A percentile compares a stretch with the other conserved stretches of the same genome.
These are phyloP conservation scores for Jamesozyma hellenica DNA, from an alignment of 805 yeast species.

Conservation along the genomic window DNA sequence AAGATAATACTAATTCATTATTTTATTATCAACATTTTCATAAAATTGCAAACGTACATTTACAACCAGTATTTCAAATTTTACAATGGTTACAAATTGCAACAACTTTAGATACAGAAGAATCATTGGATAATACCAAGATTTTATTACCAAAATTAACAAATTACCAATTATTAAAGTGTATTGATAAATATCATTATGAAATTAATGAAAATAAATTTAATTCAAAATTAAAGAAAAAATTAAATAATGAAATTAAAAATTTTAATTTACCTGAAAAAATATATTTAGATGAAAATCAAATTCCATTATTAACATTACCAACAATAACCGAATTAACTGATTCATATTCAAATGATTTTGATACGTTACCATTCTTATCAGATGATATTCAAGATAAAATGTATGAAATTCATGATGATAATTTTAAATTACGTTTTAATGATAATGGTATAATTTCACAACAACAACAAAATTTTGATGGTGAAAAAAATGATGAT, in stretches of 20 bases:
- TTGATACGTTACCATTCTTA: constrained; percentile 59
- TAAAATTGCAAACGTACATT: constrained; percentile 54
- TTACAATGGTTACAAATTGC: constrained; percentile 87
- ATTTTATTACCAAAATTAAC: constrained; percentile 48
- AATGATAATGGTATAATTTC: constrained; percentile 11
- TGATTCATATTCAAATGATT: constrained; percentile 56
- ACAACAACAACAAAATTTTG: constrained; percentile 1
- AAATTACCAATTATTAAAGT: constrained; percentile 58
- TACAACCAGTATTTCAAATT: constrained; percentile 66
- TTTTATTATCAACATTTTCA: constrained; percentile 58
- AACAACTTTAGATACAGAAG: constrained; percentile 58
- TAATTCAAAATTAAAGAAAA: constrained; percentile 39
- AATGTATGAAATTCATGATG: constrained; percentile 56
- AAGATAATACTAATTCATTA: constrained; percentile 32
- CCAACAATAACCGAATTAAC: constrained; percentile 71
- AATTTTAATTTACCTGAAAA: constrained; percentile 11
- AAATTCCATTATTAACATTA: constrained; percentile 44
- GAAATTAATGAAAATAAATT: constrained; percentile 73
- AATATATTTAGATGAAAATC: constrained; percentile 40
- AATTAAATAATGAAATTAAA: constrained; percentile 17
- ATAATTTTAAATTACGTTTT: constrained; percentile 21
- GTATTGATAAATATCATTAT: constrained; percentile 66
- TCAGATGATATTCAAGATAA: constrained; percentile 63
- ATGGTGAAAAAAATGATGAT: constrained; percentile 1
- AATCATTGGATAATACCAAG: constrained; percentile 45